Conservation (phyloP, 1,139 yeast species). For the Candida gigantensis region DNA sequence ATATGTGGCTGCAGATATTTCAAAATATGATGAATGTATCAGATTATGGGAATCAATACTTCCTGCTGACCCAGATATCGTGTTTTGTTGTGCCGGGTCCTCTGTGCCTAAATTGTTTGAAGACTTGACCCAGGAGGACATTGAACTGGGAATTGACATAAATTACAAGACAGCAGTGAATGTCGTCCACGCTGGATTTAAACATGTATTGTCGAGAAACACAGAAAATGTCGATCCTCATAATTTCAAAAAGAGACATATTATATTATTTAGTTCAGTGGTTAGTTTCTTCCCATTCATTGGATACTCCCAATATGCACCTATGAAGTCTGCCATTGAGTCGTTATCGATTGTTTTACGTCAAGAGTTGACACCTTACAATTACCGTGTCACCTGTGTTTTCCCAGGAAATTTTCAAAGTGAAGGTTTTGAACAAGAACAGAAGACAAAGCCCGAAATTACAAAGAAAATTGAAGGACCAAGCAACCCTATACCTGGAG, state of each 20-base stretch:
- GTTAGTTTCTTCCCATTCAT: constrained; percentile 84
- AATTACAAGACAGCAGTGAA: constrained; percentile 77
- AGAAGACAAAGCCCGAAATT: constrained; percentile 80
- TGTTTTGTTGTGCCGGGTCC: constrained; percentile 87
- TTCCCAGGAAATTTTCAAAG: constrained; percentile 89
- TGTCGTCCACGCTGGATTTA: constrained; percentile 63
- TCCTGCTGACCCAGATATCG: constrained; percentile 61
- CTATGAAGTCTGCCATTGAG: constrained; percentile 80
- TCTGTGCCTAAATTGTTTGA: constrained; percentile 77
- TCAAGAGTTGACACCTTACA: constrained; percentile 74
- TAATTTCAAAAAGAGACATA: constrained; percentile 47
- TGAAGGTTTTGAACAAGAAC: constrained; percentile 85
- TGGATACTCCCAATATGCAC: constrained; percentile 91
- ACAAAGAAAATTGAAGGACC: constrained; percentile 86
- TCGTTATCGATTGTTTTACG: constrained; percentile 74
- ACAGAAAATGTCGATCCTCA: constrained; percentile 8
- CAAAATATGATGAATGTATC: constrained; percentile 54
- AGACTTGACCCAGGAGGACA: constrained; percentile 61
- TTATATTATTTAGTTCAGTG: constrained; percentile 78
- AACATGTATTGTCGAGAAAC: constrained; percentile 28
- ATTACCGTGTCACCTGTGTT: constrained; percentile 60
- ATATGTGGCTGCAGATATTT: constrained; percentile 66
- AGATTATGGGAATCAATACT: constrained; percentile 33
- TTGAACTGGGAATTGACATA: constrained; percentile 60
- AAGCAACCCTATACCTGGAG: constrained; percentile 67